Evolutionary conservation across 2,329 filamentous ascomycete species (phyloP), one percentile per base, ranked within the genome.

Genomic region (Colletotrichum lupini): DNA sequence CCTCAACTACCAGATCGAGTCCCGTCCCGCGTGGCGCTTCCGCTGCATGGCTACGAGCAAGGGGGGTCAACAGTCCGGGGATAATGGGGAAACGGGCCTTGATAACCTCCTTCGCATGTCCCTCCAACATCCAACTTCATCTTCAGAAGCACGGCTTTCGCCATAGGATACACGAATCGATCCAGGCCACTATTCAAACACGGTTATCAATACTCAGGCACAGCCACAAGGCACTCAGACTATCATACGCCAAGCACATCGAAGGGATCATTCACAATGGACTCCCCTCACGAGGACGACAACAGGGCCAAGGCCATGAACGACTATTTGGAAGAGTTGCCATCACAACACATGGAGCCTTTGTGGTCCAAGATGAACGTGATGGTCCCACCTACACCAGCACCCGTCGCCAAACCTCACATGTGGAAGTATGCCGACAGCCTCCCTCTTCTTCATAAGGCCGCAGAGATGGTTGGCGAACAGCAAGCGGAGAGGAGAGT

Each of bases 331-430:
- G 70, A 72, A 11, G 68, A 74, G n/a, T 77, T 83, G 5, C 80
- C 80, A 1, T 70, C 78, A 0, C 76, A 81, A 56, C 74, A 82
- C 68, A 59, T 82, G 4, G 81, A 82, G 73, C 87, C 87, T 0
- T 76, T 89, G 5, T 89, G 87, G 87, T 81, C 81, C 4, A 83
- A 86, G 57, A 88, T 89, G 86, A 79, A 78, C 42, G 77, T 77
- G 30, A 82, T 88, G 75, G 87, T 87, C 16, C 85, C 87, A 2
- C 84, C 84, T 0, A 78, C 78, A 0, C 87, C 87, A 1, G 85
- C 85, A 49, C 87, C 87, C 2, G 81, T 77, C 4, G 78, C 81
- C 1, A 76, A 82, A 14, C 84, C 87, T 9, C 77, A 82, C 62
- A 76, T 85, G 28, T 85, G 83, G 83, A 80, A 79, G 35, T 84